phyloP scores from a whole-genome alignment of 371 early-diverging fungal genomes.

The Mucor racemosus region DNA sequence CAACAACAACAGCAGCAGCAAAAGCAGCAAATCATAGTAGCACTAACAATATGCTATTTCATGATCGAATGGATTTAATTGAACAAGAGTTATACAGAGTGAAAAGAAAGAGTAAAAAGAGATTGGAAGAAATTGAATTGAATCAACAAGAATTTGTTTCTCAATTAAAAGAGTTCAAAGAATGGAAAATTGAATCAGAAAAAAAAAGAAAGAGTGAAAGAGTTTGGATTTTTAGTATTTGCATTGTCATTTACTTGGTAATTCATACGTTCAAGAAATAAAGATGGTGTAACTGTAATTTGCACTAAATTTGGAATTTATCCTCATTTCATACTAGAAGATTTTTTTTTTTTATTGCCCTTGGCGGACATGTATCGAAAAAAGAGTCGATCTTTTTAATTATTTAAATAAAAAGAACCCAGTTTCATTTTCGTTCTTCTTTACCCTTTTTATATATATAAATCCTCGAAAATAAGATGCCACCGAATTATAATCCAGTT shows the following conservation, averaged over 20 bases:
- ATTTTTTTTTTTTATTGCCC: background rate
- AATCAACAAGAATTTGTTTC: slow-evolving; percentile 34
- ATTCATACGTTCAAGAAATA: background rate
- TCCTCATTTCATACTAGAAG: too few relatives aligned
- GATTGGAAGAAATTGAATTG: slow-evolving; percentile 32
- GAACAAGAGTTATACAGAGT: slow-evolving; percentile 47
- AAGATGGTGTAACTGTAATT: background rate
- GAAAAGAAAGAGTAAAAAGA: slow-evolving; percentile 35
- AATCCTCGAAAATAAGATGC: slow-evolving; percentile 4
- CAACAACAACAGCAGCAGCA: slow-evolving; percentile 2
- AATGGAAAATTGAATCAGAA: slow-evolving; percentile 33
- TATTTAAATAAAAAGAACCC: background rate
- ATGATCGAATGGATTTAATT: slow-evolving; percentile 51
- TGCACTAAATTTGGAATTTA: background rate
- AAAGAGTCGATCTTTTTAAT: background rate
- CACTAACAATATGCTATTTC: slow-evolving; percentile 41
- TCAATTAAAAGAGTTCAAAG: slow-evolving; percentile 31
- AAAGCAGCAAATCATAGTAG: slow-evolving; percentile 11
- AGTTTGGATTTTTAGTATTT: slow-evolving; percentile 39
- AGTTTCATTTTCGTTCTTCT: background rate
- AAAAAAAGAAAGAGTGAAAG: slow-evolving; percentile 35
- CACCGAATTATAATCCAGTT: slow-evolving; percentile 24
- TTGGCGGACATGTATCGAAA: slow-evolving; percentile 1
- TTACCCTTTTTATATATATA: background rate
- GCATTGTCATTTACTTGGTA: slow-evolving; percentile 14